These are phyloP conservation scores for Lithospermum erythrorhizon DNA, from an alignment of 257 asterid genomes.

Conservation along the genomic window DNA sequence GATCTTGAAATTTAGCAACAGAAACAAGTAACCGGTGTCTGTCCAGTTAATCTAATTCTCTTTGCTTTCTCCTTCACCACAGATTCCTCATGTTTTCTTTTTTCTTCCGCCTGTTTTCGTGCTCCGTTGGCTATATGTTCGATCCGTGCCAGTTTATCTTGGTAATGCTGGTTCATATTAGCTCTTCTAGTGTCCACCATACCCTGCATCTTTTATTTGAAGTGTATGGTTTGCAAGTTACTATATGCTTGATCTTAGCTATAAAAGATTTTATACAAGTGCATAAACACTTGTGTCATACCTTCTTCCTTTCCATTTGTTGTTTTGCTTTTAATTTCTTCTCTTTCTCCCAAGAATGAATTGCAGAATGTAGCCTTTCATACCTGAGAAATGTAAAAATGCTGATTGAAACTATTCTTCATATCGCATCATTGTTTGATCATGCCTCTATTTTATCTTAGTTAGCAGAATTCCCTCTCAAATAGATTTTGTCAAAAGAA, in stretches of 20 bases:
- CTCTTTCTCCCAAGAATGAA: conserved; percentile 53
- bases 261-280: not conserved
- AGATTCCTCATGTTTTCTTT: conserved; percentile 35
- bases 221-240: not conserved
- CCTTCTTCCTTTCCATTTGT: conserved; percentile 52
- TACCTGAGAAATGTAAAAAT: conserved; percentile 23
- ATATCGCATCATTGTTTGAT: not conserved
- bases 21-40: conserved; percentile 33
- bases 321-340: conserved; percentile 36
- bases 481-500: too few species aligned
- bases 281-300: conserved; percentile 1
- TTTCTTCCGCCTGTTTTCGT: conserved; percentile 39
- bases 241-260: too few species aligned
- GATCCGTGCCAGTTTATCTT: conserved; percentile 42
- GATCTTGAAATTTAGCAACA: conserved; percentile 26
- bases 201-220: conserved; percentile 19
- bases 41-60: conserved; percentile 34
- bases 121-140: conserved; percentile 43
- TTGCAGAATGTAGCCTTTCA: conserved; percentile 31
- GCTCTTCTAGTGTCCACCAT: conserved; percentile 37
- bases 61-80: conserved; percentile 36
- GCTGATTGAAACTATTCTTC: not conserved
- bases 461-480: not conserved
- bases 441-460: not conserved
- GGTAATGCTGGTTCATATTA: conserved; percentile 44